Base-by-base conservation (phyloP, 192 early-diverging fungal species). In the Gonapodya prolifera region DNA sequence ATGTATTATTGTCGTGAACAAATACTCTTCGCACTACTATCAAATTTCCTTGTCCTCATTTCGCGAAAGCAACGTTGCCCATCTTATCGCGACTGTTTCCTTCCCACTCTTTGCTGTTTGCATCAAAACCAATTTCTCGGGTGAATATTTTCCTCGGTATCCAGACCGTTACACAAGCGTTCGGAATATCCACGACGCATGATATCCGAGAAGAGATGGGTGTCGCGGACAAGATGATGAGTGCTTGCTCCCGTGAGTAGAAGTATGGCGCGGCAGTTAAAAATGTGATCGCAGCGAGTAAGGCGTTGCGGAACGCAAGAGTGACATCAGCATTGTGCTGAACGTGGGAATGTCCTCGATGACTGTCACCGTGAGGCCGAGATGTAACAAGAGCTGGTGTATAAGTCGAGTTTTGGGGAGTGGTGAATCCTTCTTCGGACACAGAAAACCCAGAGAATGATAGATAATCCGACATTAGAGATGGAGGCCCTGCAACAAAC, bases 141-240 rank as follows among this genome's bases (percentile, higher is more conserved):
- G 18, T 13, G 31, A 73, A 73, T 18, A 73, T 73, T 29, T 32
- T 32, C 2, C 28, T 16, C 31, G 71, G 71, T 2, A 73, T 16
- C 71, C 71, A 73, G 8, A 73, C 71, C 8, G 71, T 73, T 29
- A 73, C 71, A 32, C 71, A 73, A 2, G 71, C 71, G 31, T 73
- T 73, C 2, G 71, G 71, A 32, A 73, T 32, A 32, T 73, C 71
- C 16, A 73, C 71, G 71, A 73, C 71, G 71, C 71, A 73, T 32
- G 71, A 73, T 18, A 73, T 73, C 71, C 71, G 18, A 29, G 71
- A 73, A 8, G 28, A 30, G 16, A 73, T 73, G 71, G 71, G 71
- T 8, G 28, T 32, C 8, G 71, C 71, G 8, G 71, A 73, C 28
- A 73, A 32, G 71, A 73, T 73, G 13, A 32, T 29, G 8, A 32